Evolutionary conservation across 2,329 filamentous ascomycete species (phyloP).

Genomic region (Leptographium galeiforme): DNA sequence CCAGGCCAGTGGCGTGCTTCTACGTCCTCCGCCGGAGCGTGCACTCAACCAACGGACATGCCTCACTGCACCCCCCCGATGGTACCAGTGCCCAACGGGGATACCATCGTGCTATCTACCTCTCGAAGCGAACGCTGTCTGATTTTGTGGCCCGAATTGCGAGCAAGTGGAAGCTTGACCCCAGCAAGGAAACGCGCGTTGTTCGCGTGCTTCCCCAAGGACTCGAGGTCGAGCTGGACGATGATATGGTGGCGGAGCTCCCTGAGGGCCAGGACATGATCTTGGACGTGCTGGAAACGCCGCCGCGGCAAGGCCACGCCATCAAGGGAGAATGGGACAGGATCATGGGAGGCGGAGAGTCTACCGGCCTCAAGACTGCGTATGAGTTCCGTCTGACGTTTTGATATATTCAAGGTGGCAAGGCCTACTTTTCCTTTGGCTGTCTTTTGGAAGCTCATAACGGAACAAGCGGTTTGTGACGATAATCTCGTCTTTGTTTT

Average conservation of each 20-base stretch:
- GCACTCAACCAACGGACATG: constrained; percentile 19
- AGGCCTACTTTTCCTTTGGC: not conserved
- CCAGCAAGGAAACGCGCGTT: constrained; percentile 54
- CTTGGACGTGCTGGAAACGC: constrained; percentile 44
- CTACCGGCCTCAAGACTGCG: constrained; percentile 18
- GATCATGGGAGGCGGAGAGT: constrained; percentile 32
- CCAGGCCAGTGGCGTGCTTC: constrained; percentile 75
- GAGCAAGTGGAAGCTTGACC: constrained; percentile 68
- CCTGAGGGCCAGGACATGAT: constrained; percentile 88
- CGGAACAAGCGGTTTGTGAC: not conserved
- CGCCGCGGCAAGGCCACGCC: constrained; percentile 7
- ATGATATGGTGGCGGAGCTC: constrained; percentile 73
- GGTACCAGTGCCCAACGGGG: constrained; percentile 21
- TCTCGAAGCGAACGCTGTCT: constrained; percentile 60
- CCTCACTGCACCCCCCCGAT: not conserved
- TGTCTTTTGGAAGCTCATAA: not conserved
- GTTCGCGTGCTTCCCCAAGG: constrained; percentile 62
- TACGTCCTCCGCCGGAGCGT: constrained; percentile 51
- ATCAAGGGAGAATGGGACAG: constrained; percentile 50
- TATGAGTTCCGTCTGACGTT: constrained; percentile 35
- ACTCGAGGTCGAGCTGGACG: constrained; percentile 74
- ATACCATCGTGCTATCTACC: constrained; percentile 75
- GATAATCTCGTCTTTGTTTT: not conserved
- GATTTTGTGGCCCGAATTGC: constrained; percentile 64
- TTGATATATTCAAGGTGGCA: constrained; percentile 16